A percentile compares a stretch with the other conserved stretches of the same genome.
These are phyloP conservation scores for Chlorella sp. DNA, from an alignment of 139 green algal genomes.

Conservation along the genomic window DNA sequence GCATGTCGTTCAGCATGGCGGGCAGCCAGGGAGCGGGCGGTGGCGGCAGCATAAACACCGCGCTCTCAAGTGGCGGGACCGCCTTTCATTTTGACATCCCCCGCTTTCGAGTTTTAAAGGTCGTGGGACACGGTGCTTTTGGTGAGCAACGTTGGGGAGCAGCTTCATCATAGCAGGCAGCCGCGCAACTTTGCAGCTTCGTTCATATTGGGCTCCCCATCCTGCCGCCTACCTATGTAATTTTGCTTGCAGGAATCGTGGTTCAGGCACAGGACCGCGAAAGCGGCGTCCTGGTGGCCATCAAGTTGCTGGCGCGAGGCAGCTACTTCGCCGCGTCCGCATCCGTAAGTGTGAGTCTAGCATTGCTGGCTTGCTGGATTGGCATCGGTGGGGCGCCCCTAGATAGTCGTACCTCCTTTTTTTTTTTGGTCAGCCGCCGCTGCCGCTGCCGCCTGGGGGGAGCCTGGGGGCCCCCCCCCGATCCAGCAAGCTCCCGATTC, in stretches of 20 bases:
- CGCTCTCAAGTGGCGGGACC: too few species aligned
- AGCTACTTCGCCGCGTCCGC: not conserved
- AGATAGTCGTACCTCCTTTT: too few species aligned
- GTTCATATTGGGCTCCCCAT: not conserved
- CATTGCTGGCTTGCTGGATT: too few species aligned
- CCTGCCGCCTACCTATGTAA: not conserved
- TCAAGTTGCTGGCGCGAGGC: not conserved
- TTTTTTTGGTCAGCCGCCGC: too few species aligned
- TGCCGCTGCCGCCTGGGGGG: too few species aligned
- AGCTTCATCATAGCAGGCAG: not conserved
- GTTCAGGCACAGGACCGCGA: not conserved
- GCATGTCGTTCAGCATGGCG: too few species aligned
- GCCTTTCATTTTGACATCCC: not conserved
- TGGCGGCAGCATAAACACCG: too few species aligned
- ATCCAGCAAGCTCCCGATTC: too few species aligned
- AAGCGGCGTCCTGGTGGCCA: not conserved
- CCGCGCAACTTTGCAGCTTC: too few species aligned
- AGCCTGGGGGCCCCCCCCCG: too few species aligned
- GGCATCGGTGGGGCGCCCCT: too few species aligned
- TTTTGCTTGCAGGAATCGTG: constrained; percentile 7
- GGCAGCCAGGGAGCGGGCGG: too few species aligned
- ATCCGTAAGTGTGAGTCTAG: not conserved
- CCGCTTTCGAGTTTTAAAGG: not conserved
- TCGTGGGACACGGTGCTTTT: not conserved
- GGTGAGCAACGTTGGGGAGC: not conserved